phyloP scores from a whole-genome alignment of 2,329 filamentous ascomycete species.

The Chaetomiaceae sp. region DNA sequence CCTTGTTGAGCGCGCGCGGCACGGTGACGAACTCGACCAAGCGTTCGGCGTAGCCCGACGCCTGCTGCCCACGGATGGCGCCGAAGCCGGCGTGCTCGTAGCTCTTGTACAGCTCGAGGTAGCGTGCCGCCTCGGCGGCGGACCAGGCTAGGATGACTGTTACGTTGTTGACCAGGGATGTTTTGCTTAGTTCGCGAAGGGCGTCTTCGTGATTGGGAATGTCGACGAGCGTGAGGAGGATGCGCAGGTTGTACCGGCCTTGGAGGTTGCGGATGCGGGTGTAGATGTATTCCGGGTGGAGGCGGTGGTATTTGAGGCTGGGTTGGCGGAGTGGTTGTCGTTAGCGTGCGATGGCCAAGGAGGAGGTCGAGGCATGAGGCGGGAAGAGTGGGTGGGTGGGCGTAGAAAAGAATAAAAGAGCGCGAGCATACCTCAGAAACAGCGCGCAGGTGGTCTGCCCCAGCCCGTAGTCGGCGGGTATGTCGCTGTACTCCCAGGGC shows the following conservation, averaged over 20 bases:
- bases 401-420: background rate
- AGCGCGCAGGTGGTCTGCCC: slow-evolving; percentile 83
- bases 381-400: background rate
- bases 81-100: slow-evolving; percentile 78
- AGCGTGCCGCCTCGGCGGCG: slow-evolving; percentile 85
- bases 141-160: slow-evolving; percentile 93
- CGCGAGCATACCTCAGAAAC: slow-evolving; percentile 58
- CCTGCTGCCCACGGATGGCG: slow-evolving; percentile 79
- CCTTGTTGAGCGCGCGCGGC: slow-evolving; percentile 86
- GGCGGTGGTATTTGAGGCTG: slow-evolving; percentile 87
- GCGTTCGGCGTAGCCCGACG: slow-evolving; percentile 75
- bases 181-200: slow-evolving; percentile 85
- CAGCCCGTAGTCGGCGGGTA: slow-evolving; percentile 88
- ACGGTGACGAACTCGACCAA: slow-evolving; percentile 90
- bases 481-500: slow-evolving; percentile 95
- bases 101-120: slow-evolving; percentile 90
- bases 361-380: no score
- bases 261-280: slow-evolving; percentile 79
- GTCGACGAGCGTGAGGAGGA: slow-evolving; percentile 88
- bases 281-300: slow-evolving; percentile 98
- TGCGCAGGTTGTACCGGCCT: slow-evolving; percentile 77
- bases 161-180: slow-evolving; percentile 83
- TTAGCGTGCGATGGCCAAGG: background rate
- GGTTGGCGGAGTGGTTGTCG: background rate
- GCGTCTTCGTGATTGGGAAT: slow-evolving; percentile 90